Base-by-base conservation (phyloP, 345 rosid genomes). In the Cardiospermum halicacabum region DNA sequence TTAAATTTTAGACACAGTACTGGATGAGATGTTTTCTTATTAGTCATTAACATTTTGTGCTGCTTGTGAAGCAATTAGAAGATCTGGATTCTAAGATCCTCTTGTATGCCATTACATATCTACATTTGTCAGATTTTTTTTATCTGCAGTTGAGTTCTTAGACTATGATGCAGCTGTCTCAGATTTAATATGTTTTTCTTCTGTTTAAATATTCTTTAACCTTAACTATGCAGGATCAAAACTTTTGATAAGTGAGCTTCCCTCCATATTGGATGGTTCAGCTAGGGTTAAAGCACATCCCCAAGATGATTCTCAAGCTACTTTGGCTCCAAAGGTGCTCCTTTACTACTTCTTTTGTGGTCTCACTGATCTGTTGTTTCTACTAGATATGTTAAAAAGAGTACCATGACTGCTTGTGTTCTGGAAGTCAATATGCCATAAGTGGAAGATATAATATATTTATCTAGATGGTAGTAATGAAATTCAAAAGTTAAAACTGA, bases 311-410 rank as follows among this genome's bases (percentile, higher is more conserved):
- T 79, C 89, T 56, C 77, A 80, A 79, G 95, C 81, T 76, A 86
- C 96, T 31, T 80, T 85, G 76, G 97, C 99, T 65, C 96, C 96
- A 42, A 91, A 94, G 92, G 96, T 87, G 74, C 56, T 13, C 47
- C 24, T 53, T 65, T 40, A 0, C 50, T 55, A 31, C 18, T 43
- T 40, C 3, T 37, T 24, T 0, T 31, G 55, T 19, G 13, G 7
- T 60, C 7, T 37, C 28, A n/a, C 34, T 69, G 57, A 26, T 65
- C n/a, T 11, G 3, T 47, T 5, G 30, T 58, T 30, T 53, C 16
- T 8, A 27, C 50, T 64, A 7, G 13, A 51, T 30, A 61, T 59
- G 18, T 5, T 10, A 18, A 8, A 1, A 45, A 48, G 34, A 31
- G 36, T n/a, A 22, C 57, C 32, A 25, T 66, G 9, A n/a, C 7